Conservation (phyloP, 2,329 filamentous ascomycete species). For the Cladosporium sp. region DNA sequence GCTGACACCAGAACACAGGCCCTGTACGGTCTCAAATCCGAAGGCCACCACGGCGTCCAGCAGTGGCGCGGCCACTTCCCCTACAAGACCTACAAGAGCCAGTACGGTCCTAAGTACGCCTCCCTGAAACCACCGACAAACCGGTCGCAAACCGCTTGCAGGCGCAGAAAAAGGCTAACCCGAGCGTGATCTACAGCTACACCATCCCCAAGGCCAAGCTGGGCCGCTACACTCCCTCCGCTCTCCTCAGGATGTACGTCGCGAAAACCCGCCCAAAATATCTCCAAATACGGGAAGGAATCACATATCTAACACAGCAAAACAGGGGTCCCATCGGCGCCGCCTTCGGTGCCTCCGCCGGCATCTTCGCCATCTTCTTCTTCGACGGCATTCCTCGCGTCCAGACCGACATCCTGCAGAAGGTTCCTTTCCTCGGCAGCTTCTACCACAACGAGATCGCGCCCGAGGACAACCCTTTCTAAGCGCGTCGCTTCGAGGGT, state of each 20-base stretch:
- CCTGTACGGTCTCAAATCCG: conserved; percentile 22
- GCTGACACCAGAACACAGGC: conserved; percentile 14
- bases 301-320: neutral
- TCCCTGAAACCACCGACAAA: conserved; percentile 25
- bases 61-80: conserved; percentile 33
- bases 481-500: conserved; percentile 18
- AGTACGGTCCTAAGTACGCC: conserved; percentile 57
- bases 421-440: conserved; percentile 54
- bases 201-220: conserved; percentile 12
- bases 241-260: conserved; percentile 10
- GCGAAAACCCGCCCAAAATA: neutral
- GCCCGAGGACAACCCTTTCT: conserved; percentile 62
- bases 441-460: conserved; percentile 56
- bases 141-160: neutral
- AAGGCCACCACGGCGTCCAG: conserved; percentile 26
- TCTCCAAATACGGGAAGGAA: neutral
- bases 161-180: neutral
- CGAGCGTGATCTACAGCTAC: neutral
- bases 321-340: conserved; percentile 38
- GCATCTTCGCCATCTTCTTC: conserved; percentile 60
- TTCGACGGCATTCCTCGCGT: conserved; percentile 61
- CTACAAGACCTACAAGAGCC: conserved; percentile 52
- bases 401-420: conserved; percentile 46
- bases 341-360: conserved; percentile 55
- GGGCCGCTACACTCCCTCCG: conserved; percentile 3